Conservation (phyloP, 2,329 filamentous ascomycete genomes). For the Penicillium sclerotiorum region DNA sequence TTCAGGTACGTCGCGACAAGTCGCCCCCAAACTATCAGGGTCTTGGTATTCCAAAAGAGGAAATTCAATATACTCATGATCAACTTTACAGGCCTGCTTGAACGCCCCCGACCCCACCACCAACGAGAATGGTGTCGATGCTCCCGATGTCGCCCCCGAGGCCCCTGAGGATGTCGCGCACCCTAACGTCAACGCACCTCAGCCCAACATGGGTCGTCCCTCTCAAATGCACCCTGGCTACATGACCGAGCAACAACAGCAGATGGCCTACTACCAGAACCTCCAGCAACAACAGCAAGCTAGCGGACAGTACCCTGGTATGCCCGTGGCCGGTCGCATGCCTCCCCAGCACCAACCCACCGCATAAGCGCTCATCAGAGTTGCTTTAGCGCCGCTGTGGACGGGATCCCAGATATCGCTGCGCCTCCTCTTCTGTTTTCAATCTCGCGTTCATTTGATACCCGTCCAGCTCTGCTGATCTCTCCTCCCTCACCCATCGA, state of each 20-base stretch:
- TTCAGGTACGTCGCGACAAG: constrained; percentile 70
- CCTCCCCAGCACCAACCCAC: constrained; percentile 81
- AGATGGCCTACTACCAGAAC: constrained; percentile 81
- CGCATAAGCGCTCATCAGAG: constrained; percentile 52
- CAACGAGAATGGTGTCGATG: constrained; percentile 79
- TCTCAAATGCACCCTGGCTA: constrained; percentile 71
- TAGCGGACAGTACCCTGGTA: constrained; percentile 69
- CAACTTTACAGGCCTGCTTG: constrained; percentile 79
- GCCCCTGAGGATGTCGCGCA: constrained; percentile 87
- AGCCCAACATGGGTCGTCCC: constrained; percentile 67
- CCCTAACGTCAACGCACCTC: constrained; percentile 71
- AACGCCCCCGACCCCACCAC: constrained; percentile 92
- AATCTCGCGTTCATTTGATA: constrained; percentile 41
- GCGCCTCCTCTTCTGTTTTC: constrained; percentile 30
- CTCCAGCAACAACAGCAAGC: constrained; percentile 69
- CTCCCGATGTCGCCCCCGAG: constrained; percentile 71
- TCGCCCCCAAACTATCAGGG: not conserved
- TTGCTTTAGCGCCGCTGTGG: constrained; percentile 18
- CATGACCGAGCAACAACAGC: constrained; percentile 70
- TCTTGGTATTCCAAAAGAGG: no score
- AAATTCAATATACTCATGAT: no score
- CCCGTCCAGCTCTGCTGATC: constrained; percentile 36
- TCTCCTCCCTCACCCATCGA: constrained; percentile 20
- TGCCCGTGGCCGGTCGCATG: constrained; percentile 77
- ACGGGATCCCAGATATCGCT: constrained; percentile 28